phyloP scores from a whole-genome alignment of 1,139 yeast species.

The Debaryomycetaceae sp. region DNA sequence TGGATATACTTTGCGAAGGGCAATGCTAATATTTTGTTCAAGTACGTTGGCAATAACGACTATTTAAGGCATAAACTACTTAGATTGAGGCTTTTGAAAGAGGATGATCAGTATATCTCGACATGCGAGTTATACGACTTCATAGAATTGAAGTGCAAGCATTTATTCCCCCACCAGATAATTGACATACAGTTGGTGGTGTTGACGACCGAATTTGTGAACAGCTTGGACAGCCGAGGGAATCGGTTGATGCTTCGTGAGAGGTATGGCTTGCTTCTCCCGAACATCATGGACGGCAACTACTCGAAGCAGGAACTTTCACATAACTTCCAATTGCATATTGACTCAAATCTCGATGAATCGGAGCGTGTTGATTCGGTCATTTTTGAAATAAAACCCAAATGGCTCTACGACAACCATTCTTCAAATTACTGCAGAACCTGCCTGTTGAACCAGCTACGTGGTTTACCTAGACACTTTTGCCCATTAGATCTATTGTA shows the following conservation, averaged over 20 bases:
- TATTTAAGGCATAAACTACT: slow-evolving; percentile 34
- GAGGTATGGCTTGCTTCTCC: slow-evolving; percentile 39
- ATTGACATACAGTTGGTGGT: slow-evolving; percentile 40
- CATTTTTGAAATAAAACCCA: slow-evolving; percentile 44
- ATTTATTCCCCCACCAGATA: slow-evolving; percentile 35
- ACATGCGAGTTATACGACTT: slow-evolving; percentile 45
- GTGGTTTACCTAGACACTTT: slow-evolving; percentile 35
- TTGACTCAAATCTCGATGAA: slow-evolving; percentile 6
- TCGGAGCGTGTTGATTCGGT: slow-evolving; percentile 22
- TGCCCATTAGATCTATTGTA: slow-evolving; percentile 44
- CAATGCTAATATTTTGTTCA: slow-evolving; percentile 43
- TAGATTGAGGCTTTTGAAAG: slow-evolving; percentile 35
- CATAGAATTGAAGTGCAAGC: slow-evolving; percentile 41
- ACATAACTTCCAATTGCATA: slow-evolving; percentile 37
- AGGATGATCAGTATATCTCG: slow-evolving; percentile 38
- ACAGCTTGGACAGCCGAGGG: slow-evolving; percentile 26
- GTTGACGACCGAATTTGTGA: slow-evolving; percentile 32
- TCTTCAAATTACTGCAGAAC: slow-evolving; percentile 42
- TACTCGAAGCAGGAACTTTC: slow-evolving; percentile 26
- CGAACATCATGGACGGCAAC: slow-evolving; percentile 38
- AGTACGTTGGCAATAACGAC: slow-evolving; percentile 37
- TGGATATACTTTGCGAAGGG: slow-evolving; percentile 48
- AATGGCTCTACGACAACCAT: slow-evolving; percentile 45
- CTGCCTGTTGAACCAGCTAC: slow-evolving; percentile 40
- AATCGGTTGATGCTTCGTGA: slow-evolving; percentile 33